These are phyloP conservation scores for Cenchrus americanus DNA, from an alignment of 176 grass and related monocot genomes.

Conservation along the genomic window DNA sequence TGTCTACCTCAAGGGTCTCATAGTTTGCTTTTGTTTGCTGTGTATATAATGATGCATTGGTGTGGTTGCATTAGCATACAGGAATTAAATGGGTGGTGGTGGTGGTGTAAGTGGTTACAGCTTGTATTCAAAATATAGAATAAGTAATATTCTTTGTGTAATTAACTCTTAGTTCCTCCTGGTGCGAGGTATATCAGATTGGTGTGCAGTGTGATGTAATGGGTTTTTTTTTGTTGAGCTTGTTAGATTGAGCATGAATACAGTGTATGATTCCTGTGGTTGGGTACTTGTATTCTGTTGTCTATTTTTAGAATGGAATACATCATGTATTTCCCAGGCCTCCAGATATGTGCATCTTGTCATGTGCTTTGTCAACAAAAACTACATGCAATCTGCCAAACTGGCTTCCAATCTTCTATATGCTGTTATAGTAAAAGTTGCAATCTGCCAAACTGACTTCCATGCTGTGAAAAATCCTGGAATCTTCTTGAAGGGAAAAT, in stretches of 20 bases:
- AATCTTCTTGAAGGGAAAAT: background rate
- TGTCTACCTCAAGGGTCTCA: conserved; percentile 25
- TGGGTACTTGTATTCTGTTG: background rate
- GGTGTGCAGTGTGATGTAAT: conserved; percentile 43
- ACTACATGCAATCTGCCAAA: background rate
- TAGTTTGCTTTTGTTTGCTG: conserved; percentile 51
- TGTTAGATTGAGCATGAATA: conserved; percentile 4
- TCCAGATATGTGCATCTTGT: background rate
- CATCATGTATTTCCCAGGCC: background rate
- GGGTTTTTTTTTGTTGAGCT: background rate
- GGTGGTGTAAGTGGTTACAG: conserved; percentile 48
- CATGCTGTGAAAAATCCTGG: background rate
- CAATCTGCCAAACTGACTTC: too few relatives aligned
- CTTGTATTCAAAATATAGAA: conserved; percentile 66
- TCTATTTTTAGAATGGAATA: background rate
- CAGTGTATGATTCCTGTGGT: background rate
- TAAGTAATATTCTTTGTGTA: conserved; percentile 70
- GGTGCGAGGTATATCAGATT: conserved; percentile 42
- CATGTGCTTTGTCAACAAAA: background rate
- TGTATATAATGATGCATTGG: conserved; percentile 61
- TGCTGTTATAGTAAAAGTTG: background rate
- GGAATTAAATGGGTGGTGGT: conserved; percentile 22
- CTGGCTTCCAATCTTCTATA: background rate
- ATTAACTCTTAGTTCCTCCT: conserved; percentile 50
- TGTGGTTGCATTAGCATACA: conserved; percentile 58